Conservation (phyloP, 768 basidiomycete species). For the Peribolospora baueri region DNA sequence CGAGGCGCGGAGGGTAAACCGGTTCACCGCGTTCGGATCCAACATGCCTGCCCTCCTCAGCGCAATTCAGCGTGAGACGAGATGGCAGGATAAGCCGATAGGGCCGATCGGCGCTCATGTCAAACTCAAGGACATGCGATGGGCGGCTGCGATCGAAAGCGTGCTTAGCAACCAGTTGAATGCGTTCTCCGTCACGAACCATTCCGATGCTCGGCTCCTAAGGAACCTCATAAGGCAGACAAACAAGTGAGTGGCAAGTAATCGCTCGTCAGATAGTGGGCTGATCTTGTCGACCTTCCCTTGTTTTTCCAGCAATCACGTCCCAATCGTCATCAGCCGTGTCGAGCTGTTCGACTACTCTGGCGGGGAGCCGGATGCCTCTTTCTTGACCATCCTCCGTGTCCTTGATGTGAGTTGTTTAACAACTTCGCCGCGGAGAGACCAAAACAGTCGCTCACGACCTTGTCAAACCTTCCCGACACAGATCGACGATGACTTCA, state of each 20-base stretch:
- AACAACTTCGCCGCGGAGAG: no score
- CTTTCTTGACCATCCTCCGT: constrained; percentile 50
- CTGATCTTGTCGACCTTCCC: not conserved
- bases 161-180: constrained; percentile 36
- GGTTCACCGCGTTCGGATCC: constrained; percentile 15
- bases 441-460: not conserved
- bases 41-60: constrained; percentile 12
- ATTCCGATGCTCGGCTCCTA: constrained; percentile 34
- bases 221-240: constrained; percentile 26
- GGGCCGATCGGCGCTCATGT: constrained; percentile 54
- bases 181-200: constrained; percentile 50
- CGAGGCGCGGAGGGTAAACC: constrained; percentile 3
- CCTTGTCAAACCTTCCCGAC: no score
- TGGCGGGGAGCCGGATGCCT: constrained; percentile 38
- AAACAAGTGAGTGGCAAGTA: not conserved
- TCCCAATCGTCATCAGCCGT: constrained; percentile 33
- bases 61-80: constrained; percentile 14
- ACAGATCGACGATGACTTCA: constrained; percentile 49
- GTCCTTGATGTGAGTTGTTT: constrained; percentile 40
- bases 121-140: constrained; percentile 43
- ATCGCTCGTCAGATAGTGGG: not conserved
- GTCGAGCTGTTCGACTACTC: constrained; percentile 54
- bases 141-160: constrained; percentile 39
- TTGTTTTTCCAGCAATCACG: constrained; percentile 22
- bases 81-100: constrained; percentile 16